Evolutionary conservation across 2,329 filamentous ascomycete species (phyloP), one percentile per base, ranked within the genome.

Genomic region (Colletotrichum echinochloae): DNA sequence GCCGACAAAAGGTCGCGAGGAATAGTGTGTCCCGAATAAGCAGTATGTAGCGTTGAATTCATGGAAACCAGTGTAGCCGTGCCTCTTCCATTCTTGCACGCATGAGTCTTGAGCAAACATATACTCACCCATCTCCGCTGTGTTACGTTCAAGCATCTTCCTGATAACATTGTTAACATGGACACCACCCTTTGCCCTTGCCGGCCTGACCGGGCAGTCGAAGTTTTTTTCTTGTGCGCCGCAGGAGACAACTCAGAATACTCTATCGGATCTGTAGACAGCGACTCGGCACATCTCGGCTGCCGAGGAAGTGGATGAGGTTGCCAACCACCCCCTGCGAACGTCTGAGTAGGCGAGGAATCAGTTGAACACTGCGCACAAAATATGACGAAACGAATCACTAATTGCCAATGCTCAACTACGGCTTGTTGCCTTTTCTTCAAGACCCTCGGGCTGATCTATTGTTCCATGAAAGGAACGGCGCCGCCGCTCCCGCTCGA

Each of bases 211-310:
- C 2, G 83, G 82, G 73, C 77, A 77, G 64, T 87, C 79, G 52
- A 87, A 85, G 71, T 87, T 86, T 35, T 80, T 79, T 78, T 80
- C 83, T 65, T 86, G 85, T 72, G 85, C 83, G 52, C 79, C 78
- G 77, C 85, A 86, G 56, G 85, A 83, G 8, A 86, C 86, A 74
- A 88, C 86, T 44, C 88, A 84, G 68, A 88, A 88, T 1, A 84
- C 81, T 71, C 88, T 79, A 65, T 85, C 85, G 69, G 86, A 87
- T 54, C 78, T 77, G 14, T 33, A 9, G 26, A 20, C 16, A n/a
- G 52, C n/a, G 12, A 12, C 33, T 55, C 20, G 30, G 30, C 30
- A 12, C 28, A 35, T 55, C 18, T 55, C 30, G 30, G 51, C 33
- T 30, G 6, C 26, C 30, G 51, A 55, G 51, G 37, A 14, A n/a